A percentile compares a stretch with the other conserved stretches of the same genome.
Evolutionary conservation across 495 filamentous ascomycete genomes (phyloP).

Genomic region (Neurospora tetraspora): DNA sequence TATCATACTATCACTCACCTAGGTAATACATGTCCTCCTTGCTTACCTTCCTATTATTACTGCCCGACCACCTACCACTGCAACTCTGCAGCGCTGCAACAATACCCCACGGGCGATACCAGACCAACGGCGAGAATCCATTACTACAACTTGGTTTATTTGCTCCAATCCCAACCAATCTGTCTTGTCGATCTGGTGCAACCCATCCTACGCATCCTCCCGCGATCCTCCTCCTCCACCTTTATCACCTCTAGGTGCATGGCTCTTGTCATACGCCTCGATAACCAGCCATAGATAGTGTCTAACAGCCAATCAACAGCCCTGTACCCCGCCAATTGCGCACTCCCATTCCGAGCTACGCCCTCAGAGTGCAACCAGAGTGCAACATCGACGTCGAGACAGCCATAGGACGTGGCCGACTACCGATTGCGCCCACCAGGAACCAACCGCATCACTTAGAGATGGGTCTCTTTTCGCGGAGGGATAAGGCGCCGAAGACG

Average conservation of each 20-base stretch:
- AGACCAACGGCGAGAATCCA: background rate
- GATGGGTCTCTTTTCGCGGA: conserved; percentile 46
- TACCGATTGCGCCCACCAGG: conserved; percentile 7
- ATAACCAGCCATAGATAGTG: background rate
- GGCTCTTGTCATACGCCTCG: background rate
- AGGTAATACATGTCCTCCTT: background rate
- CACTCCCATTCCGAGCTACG: conserved; percentile 6
- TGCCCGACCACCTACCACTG: background rate
- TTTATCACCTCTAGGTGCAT: background rate
- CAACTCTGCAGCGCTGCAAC: background rate
- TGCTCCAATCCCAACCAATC: too few relatives aligned
- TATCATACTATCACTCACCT: background rate
- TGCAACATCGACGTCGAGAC: background rate
- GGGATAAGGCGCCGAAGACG: conserved; percentile 36
- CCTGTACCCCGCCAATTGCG: background rate
- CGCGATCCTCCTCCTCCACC: background rate
- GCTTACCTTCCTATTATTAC: background rate
- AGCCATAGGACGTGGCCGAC: background rate
- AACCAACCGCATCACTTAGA: conserved; percentile 2
- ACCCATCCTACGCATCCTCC: background rate
- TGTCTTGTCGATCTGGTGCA: background rate
- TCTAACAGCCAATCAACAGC: conserved; percentile 6
- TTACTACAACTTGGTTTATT: background rate
- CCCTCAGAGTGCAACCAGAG: conserved; percentile 9
- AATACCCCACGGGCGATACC: background rate